phyloP scores from a whole-genome alignment of 306 rosid species.

The Castanea mollissima region DNA sequence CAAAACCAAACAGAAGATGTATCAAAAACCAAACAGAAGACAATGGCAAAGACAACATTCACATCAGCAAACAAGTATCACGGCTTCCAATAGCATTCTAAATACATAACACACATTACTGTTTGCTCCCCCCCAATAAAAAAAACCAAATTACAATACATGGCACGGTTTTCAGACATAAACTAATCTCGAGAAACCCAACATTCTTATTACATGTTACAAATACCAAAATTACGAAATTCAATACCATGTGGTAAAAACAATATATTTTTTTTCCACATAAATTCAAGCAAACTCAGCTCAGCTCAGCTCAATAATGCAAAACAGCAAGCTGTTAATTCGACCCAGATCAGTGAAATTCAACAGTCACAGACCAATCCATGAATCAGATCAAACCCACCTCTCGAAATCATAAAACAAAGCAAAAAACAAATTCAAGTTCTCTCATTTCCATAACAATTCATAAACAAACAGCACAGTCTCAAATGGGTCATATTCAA shows the following conservation, averaged over 20 bases:
- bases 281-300: slow-evolving; percentile 21
- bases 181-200: slow-evolving; percentile 37
- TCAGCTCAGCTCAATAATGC: slow-evolving; percentile 1
- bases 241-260: slow-evolving; percentile 24
- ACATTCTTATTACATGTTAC: slow-evolving; percentile 24
- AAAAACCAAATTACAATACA: neutral
- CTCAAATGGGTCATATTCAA: neutral
- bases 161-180: slow-evolving; percentile 3
- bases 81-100: neutral
- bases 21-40: neutral
- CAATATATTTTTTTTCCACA: slow-evolving; percentile 6
- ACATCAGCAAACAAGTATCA: neutral
- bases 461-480: slow-evolving; percentile 5
- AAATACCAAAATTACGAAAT: slow-evolving; percentile 34
- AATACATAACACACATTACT: neutral
- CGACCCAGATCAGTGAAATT: slow-evolving; percentile 18
- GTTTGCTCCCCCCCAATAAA: neutral
- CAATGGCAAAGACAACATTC: neutral
- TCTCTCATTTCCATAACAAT: slow-evolving; percentile 9
- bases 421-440: neutral
- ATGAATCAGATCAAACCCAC: slow-evolving; percentile 43
- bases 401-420: slow-evolving; percentile 12
- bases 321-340: neutral
- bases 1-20: too few relatives aligned
- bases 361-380: slow-evolving; percentile 28